Evolutionary conservation across 2,329 filamentous ascomycete species (phyloP), one percentile per base, ranked within the genome.

Genomic region (Penicillium crustosum): DNA sequence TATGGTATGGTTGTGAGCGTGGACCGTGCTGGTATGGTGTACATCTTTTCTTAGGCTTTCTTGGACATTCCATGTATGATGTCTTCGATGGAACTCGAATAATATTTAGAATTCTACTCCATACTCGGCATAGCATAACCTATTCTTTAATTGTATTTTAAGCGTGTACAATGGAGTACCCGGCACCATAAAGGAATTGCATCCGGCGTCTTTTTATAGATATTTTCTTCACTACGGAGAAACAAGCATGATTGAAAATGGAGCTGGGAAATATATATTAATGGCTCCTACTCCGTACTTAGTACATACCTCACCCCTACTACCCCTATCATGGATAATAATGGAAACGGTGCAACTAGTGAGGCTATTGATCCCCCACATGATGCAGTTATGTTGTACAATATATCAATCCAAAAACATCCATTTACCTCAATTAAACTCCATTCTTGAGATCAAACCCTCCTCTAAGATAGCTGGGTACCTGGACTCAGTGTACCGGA

Each of bases 1-100:
- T 97, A 96, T 74, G 89, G 89, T 5, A 97, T 97, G 91, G 89
- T 93, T 35, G 82, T 97, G 49, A 95, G 90, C 64, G 93, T 89
- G 53, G 94, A 99, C 79, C 82, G 93, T 66, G 90, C 88, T 39
- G 94, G 94, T 0, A 88, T 93, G 72, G 86, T 97, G 45, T 96
- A 94, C 81, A 87, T 97, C 53, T 96, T 72, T 83, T 85, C 71
- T 87, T 55, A 61, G 49, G 6, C 15, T 10, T 38, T 42, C 8
- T n/a, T 9, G 9, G 17, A 5, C 23, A 12, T 44, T n/a, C 17
- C 9, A 29, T 33, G 12, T 43, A 29, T 43, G 44, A 55, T 44
- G 23, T 49, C 29, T 5, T 21, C 1, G 12, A 4, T 5, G 31
- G 15, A 23, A 10, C 8, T 36, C 27, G 44, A 33, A 48, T 13